Evolutionary conservation across 495 filamentous ascomycete genomes (phyloP).

Genomic region (Penicillium canariense): DNA sequence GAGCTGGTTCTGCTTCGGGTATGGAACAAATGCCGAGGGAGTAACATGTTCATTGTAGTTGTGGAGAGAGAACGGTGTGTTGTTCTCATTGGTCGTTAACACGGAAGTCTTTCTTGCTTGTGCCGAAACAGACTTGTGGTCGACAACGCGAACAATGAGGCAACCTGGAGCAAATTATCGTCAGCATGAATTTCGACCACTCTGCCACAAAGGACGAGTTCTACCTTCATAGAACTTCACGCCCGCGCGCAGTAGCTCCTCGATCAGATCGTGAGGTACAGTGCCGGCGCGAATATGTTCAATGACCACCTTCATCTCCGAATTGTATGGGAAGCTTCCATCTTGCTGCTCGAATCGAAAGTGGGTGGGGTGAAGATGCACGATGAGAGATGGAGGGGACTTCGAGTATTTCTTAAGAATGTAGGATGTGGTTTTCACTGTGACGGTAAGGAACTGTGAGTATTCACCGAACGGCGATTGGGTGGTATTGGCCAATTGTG

Average conservation of each 20-base stretch:
- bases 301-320: slow-evolving; percentile 81
- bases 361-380: slow-evolving; percentile 81
- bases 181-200: not conserved
- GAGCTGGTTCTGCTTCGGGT: slow-evolving; percentile 60
- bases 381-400: slow-evolving; percentile 71
- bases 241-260: slow-evolving; percentile 60
- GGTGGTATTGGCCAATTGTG: slow-evolving; percentile 9
- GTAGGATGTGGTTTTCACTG: slow-evolving; percentile 68
- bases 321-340: slow-evolving; percentile 84
- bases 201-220: not conserved
- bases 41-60: slow-evolving; percentile 86
- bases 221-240: slow-evolving; percentile 90
- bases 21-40: slow-evolving; percentile 82
- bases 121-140: slow-evolving; percentile 69
- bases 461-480: not conserved
- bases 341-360: slow-evolving; percentile 95
- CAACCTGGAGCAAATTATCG: slow-evolving; percentile 53
- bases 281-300: slow-evolving; percentile 68
- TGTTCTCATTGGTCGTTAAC: slow-evolving; percentile 54
- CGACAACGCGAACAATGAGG: slow-evolving; percentile 86
- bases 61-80: slow-evolving; percentile 80
- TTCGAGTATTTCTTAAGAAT: slow-evolving; percentile 82
- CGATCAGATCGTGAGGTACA: slow-evolving; percentile 71
- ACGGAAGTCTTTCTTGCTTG: slow-evolving; percentile 53
- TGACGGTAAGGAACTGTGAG: slow-evolving; percentile 1